phyloP scores from a whole-genome alignment of 2,329 filamentous ascomycete genomes.

The Neurospora sp. region DNA sequence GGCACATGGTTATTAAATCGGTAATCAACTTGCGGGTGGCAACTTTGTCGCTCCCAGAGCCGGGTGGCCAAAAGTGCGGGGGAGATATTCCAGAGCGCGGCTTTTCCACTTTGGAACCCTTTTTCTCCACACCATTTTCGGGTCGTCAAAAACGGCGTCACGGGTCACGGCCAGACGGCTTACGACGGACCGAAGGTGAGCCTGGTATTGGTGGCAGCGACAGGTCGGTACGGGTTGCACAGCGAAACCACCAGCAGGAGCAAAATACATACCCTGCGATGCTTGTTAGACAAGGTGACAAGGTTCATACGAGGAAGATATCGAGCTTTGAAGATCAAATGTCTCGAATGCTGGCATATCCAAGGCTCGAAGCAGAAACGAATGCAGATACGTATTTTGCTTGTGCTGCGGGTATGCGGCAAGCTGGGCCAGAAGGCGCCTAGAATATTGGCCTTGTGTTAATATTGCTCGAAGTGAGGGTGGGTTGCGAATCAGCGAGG shows the following conservation, averaged over 20 bases:
- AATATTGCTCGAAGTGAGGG: not conserved
- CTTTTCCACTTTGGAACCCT: too few species aligned
- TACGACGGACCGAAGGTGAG: too few species aligned
- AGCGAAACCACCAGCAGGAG: too few species aligned
- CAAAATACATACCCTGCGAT: not conserved
- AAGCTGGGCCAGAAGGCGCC: not conserved
- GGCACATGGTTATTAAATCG: not conserved
- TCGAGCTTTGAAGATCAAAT: not conserved
- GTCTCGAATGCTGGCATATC: not conserved
- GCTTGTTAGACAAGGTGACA: not conserved
- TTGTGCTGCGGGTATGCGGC: not conserved
- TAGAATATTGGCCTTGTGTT: not conserved
- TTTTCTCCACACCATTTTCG: too few species aligned
- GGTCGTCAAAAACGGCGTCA: too few species aligned
- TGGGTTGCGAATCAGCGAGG: not conserved
- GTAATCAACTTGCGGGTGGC: not conserved
- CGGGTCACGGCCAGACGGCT: too few species aligned
- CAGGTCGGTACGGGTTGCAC: too few species aligned
- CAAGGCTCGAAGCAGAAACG: not conserved
- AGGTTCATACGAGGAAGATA: not conserved
- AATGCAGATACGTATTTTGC: not conserved
- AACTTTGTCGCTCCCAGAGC: not conserved
- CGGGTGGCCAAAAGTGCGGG: not conserved
- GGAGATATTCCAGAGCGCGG: too few species aligned
- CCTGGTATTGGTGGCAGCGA: too few species aligned